phyloP scores from a whole-genome alignment of 2,329 filamentous ascomycete genomes.

The Cordyceps militaris region DNA sequence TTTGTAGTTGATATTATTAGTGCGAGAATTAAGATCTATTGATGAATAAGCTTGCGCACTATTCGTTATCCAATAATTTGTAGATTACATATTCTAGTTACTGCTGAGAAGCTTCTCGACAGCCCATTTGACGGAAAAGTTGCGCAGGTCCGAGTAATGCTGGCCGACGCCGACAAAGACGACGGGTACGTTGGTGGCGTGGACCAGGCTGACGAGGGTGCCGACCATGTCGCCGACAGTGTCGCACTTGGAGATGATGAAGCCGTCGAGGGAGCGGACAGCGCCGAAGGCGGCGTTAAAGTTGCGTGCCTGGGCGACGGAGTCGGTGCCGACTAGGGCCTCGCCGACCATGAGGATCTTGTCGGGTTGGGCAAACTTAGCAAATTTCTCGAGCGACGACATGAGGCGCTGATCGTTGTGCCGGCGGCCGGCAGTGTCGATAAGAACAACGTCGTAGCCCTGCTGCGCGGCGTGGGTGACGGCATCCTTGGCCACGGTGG shows the following conservation, averaged over 20 bases:
- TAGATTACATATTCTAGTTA: constrained; percentile 24
- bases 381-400: constrained; percentile 95
- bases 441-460: constrained; percentile 86
- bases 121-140: constrained; percentile 63
- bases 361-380: constrained; percentile 89
- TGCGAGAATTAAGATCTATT: not conserved
- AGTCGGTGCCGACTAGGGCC: constrained; percentile 91
- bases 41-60: not conserved
- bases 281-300: constrained; percentile 90
- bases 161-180: constrained; percentile 77
- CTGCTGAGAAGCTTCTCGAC: constrained; percentile 57
- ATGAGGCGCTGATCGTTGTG: constrained; percentile 96
- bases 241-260: constrained; percentile 98
- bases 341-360: constrained; percentile 94
- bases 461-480: constrained; percentile 71
- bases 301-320: constrained; percentile 89
- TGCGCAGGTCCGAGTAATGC: constrained; percentile 61
- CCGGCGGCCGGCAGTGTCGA: constrained; percentile 88
- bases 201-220: constrained; percentile 92
- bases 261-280: constrained; percentile 77
- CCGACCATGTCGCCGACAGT: constrained; percentile 99
- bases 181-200: constrained; percentile 93
- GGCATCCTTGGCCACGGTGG: constrained; percentile 88
- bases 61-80: not conserved
- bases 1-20: too few relatives aligned